Evolutionary conservation across 768 basidiomycete species (phyloP).

Genomic region (Collybia sordida): DNA sequence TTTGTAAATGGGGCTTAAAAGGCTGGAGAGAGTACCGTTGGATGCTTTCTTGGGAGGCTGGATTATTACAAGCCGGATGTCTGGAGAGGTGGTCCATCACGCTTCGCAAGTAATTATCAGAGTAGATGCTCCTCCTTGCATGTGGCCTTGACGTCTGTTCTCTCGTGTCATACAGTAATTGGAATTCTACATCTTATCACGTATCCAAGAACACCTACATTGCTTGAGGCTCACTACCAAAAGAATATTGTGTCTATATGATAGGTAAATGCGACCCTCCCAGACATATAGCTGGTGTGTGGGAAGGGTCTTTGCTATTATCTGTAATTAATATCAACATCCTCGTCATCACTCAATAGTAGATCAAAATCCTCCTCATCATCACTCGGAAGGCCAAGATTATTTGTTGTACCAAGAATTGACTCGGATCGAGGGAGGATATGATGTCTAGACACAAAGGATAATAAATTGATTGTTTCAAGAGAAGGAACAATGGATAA

Average conservation of each 20-base stretch:
- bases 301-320: background rate
- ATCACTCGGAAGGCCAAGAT: conserved; percentile 49
- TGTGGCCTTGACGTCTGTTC: no score
- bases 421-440: conserved; percentile 34
- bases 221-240: no score
- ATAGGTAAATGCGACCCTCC: no score
- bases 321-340: conserved; percentile 3
- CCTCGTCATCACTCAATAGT: conserved; percentile 53
- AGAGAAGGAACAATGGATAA: conserved; percentile 26
- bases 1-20: conserved; percentile 27
- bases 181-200: no score
- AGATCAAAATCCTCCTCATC: conserved; percentile 56
- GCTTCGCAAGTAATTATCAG: conserved; percentile 20
- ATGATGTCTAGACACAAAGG: conserved; percentile 32
- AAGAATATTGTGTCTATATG: no score
- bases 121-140: background rate
- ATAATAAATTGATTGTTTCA: conserved; percentile 1
- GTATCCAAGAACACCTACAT: no score
- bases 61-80: conserved; percentile 41
- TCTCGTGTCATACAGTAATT: no score
- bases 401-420: conserved; percentile 31
- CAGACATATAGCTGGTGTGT: background rate
- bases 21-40: conserved; percentile 49
- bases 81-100: conserved; percentile 49
- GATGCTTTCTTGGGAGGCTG: conserved; percentile 52